These are phyloP conservation scores for Fusarium metavorans DNA, from an alignment of 2,329 filamentous ascomycete species.

Conservation along the genomic window DNA sequence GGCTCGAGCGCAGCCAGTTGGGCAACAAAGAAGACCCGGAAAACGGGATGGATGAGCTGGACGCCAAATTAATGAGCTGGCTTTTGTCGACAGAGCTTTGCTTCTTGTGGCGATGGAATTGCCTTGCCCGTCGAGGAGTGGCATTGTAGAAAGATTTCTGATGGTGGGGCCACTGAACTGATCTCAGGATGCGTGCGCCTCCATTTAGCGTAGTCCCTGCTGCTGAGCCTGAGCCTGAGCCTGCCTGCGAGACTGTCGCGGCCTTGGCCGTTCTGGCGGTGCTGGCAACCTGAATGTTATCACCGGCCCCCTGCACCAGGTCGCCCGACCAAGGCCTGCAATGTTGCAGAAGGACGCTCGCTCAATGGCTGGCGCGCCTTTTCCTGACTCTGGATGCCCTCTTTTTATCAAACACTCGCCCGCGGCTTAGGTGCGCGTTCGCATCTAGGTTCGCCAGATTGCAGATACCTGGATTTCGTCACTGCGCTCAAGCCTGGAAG, in stretches of 20 bases:
- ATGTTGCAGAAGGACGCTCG: conserved; percentile 36
- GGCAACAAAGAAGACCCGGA: conserved; percentile 33
- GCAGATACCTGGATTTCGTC: conserved; percentile 41
- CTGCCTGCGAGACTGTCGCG: conserved; percentile 31
- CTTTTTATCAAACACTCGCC: conserved; percentile 42
- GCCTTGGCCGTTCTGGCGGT: conserved; percentile 29
- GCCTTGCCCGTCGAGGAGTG: conserved; percentile 28
- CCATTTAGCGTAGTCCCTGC: conserved; percentile 40
- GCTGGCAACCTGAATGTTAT: conserved; percentile 30
- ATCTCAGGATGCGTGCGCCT: conserved; percentile 36
- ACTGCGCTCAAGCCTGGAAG: conserved; percentile 23
- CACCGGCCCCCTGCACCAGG: conserved; percentile 40
- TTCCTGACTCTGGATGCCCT: conserved; percentile 38
- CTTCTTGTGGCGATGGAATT: conserved; percentile 27
- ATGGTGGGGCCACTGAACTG: conserved; percentile 40
- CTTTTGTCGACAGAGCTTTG: conserved; percentile 29
- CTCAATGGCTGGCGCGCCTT: conserved; percentile 33
- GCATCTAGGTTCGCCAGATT: conserved; percentile 38
- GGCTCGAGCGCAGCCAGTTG: conserved; percentile 25
- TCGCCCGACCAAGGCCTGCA: conserved; percentile 25
- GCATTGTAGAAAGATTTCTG: conserved; percentile 36
- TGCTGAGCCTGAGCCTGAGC: conserved; percentile 22
- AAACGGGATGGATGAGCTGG: conserved; percentile 18
- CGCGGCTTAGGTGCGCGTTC: conserved; percentile 35
- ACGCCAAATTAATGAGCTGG: conserved; percentile 35